Base-by-base conservation (phyloP, 306 rosid genomes). In the Lablab purpureus region DNA sequence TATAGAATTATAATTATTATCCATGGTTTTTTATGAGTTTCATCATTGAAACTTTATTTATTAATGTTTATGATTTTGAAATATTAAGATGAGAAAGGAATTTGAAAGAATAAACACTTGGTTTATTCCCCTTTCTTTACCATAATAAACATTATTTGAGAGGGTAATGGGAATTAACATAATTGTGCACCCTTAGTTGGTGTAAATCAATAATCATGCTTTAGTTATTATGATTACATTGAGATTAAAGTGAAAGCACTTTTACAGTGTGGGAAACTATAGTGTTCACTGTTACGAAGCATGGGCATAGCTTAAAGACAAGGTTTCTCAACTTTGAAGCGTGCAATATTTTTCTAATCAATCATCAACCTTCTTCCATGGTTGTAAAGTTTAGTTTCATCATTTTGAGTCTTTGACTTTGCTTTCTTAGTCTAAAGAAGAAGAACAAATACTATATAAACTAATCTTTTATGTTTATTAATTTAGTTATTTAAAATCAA, bases 151-250 rank as follows among this genome's bases (percentile, higher is more conserved):
- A 78, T 25, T 54, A 1, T 55, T 7, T 43, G 11, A 28, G 10
- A 77, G 15, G 22, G 23, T 0, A 8, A 67, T 54, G 45, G 34
- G 40, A 67, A 66, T 66, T 46, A 77, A 54, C 75, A 78, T 78
- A 78, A 78, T 68, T 78, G 62, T 56, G 76, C 76, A 78, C 59
- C 82, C 82, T 43, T 56, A 13, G 23, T 52, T 52, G 30, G 45
- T 66, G 40, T 36, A 51, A 62, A 62, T 25, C 18, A 58, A 23
- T 58, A 76, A 76, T 68, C 76, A 78, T 68, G 50, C 19, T 3
- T 56, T 78, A 41, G 19, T 68, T 68, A 32, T 32, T 18, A 78
- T 78, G 7, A 78, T 78, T 78, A 47, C 70, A 27, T 37, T 78
- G 40, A 68, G 37, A 18, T 78, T 56, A 78, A 78, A 78, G 81